Percentiles rank a stretch among this genome's conserved stretches.
phyloP scores from a whole-genome alignment of 2,329 filamentous ascomycete genomes.

The Aspergillus piperis region DNA sequence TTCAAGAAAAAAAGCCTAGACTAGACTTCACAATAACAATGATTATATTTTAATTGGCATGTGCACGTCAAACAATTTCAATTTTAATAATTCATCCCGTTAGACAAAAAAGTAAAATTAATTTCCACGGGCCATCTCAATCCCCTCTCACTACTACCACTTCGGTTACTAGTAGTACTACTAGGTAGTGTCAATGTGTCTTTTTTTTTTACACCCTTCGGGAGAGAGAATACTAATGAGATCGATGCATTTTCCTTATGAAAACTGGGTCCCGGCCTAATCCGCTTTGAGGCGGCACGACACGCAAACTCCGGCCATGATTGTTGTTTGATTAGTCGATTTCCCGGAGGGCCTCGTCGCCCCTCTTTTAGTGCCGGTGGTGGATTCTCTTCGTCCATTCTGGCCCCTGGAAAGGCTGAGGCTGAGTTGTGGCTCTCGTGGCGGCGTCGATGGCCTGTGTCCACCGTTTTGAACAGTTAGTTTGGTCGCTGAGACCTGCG shows the following conservation, averaged over 20 bases:
- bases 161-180: too few species aligned
- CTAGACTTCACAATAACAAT: too few species aligned
- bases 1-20: too few species aligned
- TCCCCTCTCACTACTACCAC: not conserved
- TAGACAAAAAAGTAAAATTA: not conserved
- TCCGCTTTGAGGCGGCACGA: slow-evolving; percentile 6
- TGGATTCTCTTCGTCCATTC: slow-evolving; percentile 5
- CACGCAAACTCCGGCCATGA: not conserved
- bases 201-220: too few species aligned
- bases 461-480: too few species aligned
- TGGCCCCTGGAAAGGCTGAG: slow-evolving; percentile 9
- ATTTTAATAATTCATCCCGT: not conserved
- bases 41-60: too few species aligned
- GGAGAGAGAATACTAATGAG: not conserved
- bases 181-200: too few species aligned
- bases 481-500: too few species aligned
- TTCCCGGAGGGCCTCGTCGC: slow-evolving; percentile 1
- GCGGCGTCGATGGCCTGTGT: not conserved
- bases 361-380: not conserved
- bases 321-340: not conserved
- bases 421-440: slow-evolving; percentile 15
- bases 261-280: slow-evolving; percentile 4
- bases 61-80: not conserved
- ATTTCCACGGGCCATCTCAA: not conserved
- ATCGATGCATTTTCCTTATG: slow-evolving; percentile 6